These are phyloP conservation scores for Solanum etuberosum DNA, from an alignment of 257 asterid species.

Conservation along the genomic window DNA sequence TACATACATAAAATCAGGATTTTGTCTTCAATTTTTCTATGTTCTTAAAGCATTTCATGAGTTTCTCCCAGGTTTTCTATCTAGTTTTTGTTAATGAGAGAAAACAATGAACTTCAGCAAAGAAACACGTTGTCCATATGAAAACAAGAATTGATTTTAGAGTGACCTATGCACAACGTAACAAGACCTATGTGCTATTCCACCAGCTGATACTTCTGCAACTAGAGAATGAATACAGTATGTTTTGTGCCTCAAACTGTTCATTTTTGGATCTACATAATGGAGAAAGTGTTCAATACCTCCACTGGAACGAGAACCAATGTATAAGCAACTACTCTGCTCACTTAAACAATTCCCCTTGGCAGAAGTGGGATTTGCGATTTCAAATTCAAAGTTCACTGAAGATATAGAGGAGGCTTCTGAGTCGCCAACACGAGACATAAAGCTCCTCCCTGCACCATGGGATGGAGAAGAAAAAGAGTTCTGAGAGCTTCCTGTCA, in stretches of 20 bases:
- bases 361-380: constrained; percentile 24
- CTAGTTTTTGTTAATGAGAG: neutral
- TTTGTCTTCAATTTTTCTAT: neutral
- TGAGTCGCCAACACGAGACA: constrained; percentile 40
- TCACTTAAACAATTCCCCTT: constrained; percentile 9
- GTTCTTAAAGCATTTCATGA: neutral
- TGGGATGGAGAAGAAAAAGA: constrained; percentile 42
- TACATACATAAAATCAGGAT: neutral
- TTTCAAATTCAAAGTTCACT: constrained; percentile 27
- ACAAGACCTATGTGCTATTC: neutral
- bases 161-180: neutral
- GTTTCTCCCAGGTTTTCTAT: neutral
- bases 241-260: neutral
- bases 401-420: constrained; percentile 33
- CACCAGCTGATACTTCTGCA: neutral
- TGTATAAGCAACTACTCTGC: constrained; percentile 45
- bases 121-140: neutral
- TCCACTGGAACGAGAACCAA: constrained; percentile 72
- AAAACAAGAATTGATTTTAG: neutral
- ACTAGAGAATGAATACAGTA: neutral
- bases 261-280: neutral
- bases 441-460: constrained; percentile 46
- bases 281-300: constrained; percentile 24
- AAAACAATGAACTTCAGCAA: neutral
- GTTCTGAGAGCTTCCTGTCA: constrained; percentile 46